Conservation (phyloP, 2,329 filamentous ascomycete genomes). For the Cadophora sp. region DNA sequence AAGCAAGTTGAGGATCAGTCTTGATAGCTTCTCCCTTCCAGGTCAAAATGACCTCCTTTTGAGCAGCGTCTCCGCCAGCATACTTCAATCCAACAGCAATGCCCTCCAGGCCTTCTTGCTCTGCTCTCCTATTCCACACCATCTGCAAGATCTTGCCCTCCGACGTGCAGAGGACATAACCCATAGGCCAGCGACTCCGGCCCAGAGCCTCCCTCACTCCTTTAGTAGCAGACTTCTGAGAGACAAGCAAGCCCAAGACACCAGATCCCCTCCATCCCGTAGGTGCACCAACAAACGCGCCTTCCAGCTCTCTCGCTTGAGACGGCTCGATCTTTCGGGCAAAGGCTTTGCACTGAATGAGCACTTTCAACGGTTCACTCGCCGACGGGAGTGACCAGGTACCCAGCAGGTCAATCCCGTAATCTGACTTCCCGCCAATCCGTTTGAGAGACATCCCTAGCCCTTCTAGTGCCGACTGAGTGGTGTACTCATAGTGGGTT, state of each 20-base stretch:
- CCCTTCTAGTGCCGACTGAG: conserved; percentile 59
- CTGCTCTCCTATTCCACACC: conserved; percentile 73
- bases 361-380: conserved; percentile 51
- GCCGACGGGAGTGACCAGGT: conserved; percentile 66
- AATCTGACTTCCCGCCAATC: conserved; percentile 70
- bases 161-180: conserved; percentile 67
- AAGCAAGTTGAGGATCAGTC: conserved; percentile 20
- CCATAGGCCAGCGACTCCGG: conserved; percentile 72
- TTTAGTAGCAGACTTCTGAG: conserved; percentile 73
- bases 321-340: conserved; percentile 59
- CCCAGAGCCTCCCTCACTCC: conserved; percentile 78
- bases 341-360: conserved; percentile 75
- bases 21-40: conserved; percentile 53
- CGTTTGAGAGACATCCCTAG: conserved; percentile 71
- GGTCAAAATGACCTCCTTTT: conserved; percentile 56
- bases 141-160: conserved; percentile 70
- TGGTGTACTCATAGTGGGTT: conserved; percentile 79
- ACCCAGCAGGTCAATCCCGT: conserved; percentile 77
- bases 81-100: conserved; percentile 59
- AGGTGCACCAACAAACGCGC: conserved; percentile 77
- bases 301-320: conserved; percentile 77
- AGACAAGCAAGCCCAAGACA: conserved; percentile 75
- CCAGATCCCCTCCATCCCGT: conserved; percentile 70
- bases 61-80: conserved; percentile 39
- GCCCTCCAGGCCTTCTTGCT: conserved; percentile 67